A percentile compares a stretch with the other conserved stretches of the same genome.
Conservation (phyloP, 2,329 filamentous ascomycete species). For the Xylariaceae sp. region DNA sequence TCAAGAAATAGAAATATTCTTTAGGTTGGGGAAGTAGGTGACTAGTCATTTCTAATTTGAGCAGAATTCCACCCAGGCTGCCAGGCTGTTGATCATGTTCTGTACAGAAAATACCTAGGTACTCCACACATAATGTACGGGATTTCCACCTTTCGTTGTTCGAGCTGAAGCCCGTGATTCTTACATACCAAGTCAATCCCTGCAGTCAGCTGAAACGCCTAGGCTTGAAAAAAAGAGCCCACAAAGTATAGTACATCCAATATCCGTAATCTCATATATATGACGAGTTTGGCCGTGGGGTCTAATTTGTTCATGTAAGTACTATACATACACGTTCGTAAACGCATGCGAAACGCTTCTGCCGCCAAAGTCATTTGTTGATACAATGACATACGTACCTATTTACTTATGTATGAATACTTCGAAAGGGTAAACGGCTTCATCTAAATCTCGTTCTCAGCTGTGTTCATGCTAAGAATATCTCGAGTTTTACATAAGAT, state of each 20-base stretch:
- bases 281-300: background rate
- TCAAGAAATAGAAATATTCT: too few relatives aligned
- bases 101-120: too few relatives aligned
- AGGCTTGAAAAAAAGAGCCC: slow-evolving; percentile 1
- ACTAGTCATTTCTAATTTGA: background rate
- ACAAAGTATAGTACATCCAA: too few relatives aligned
- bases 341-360: background rate
- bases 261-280: slow-evolving; percentile 5
- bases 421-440: background rate
- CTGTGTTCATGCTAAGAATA: slow-evolving; percentile 3
- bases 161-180: background rate
- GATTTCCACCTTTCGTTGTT: too few relatives aligned
- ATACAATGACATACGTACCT: background rate
- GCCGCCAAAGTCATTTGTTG: background rate
- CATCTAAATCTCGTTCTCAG: slow-evolving; percentile 1
- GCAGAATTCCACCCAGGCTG: background rate
- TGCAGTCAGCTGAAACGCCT: slow-evolving; percentile 19
- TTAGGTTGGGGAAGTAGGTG: background rate
- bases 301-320: background rate
- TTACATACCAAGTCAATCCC: background rate
- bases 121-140: too few relatives aligned
- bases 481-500: slow-evolving; percentile 7
- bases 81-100: background rate
- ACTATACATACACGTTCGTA: too few relatives aligned
- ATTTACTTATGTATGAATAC: background rate